phyloP scores from a whole-genome alignment of 106 monocot genomes.

The Phalaenopsis equestris region DNA sequence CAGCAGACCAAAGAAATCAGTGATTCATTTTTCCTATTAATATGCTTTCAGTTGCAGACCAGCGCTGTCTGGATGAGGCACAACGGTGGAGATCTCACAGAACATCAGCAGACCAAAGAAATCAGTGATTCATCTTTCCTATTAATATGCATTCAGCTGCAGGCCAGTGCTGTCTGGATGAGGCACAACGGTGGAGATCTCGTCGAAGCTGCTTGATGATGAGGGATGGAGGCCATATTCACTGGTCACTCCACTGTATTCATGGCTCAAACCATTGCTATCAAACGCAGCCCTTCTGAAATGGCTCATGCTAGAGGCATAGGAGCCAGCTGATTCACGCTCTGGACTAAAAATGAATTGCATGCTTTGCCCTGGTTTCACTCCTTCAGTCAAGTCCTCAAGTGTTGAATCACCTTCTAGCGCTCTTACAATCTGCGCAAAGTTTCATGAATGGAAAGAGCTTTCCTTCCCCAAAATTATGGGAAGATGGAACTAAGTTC shows the following conservation, averaged over 20 bases:
- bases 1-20: too few relatives aligned
- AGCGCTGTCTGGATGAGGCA: too few relatives aligned
- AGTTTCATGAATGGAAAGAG: neutral
- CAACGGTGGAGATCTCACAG: neutral
- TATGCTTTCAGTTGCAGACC: too few relatives aligned
- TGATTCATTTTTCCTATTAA: too few relatives aligned
- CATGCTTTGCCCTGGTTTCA: conserved; percentile 44
- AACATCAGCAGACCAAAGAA: too few relatives aligned
- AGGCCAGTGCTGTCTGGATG: too few relatives aligned
- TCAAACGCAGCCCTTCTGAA: conserved; percentile 39
- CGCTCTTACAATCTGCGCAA: conserved; percentile 51
- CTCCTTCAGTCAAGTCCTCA: conserved; percentile 56
- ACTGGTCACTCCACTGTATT: conserved; percentile 38
- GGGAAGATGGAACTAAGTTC: neutral
- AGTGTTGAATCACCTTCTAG: conserved; percentile 59
- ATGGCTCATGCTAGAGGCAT: conserved; percentile 39
- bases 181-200: neutral
- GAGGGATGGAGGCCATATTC: conserved; percentile 43
- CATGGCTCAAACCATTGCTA: conserved; percentile 35
- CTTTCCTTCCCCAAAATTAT: neutral
- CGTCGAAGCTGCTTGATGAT: conserved; percentile 20
- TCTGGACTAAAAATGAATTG: conserved; percentile 41
- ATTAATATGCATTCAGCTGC: too few relatives aligned
- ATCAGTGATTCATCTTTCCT: too few relatives aligned
- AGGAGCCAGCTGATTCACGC: conserved; percentile 31